Evolutionary conservation across 2,329 filamentous ascomycete genomes (phyloP).

Genomic region (Microcera coccophila): DNA sequence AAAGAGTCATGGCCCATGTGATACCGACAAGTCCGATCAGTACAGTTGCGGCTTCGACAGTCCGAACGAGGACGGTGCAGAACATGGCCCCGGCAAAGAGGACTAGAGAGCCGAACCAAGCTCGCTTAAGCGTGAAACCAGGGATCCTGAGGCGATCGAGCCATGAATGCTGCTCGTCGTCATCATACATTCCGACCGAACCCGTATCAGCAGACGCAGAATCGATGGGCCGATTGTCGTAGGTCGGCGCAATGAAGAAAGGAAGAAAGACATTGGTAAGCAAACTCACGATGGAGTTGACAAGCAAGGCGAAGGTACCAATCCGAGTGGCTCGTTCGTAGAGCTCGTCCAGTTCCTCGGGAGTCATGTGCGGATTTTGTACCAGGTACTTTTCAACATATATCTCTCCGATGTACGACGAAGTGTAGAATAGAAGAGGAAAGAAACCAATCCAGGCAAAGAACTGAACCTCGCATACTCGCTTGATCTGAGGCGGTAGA

Average conservation of each 20-base stretch:
- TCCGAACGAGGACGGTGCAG: conserved; percentile 73
- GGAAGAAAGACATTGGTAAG: conserved; percentile 77
- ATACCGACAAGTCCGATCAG: conserved; percentile 81
- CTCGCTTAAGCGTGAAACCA: conserved; percentile 78
- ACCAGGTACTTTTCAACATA: conserved; percentile 81
- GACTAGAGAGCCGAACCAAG: conserved; percentile 83
- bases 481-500: conserved; percentile 76
- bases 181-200: conserved; percentile 25
- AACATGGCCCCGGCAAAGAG: conserved; percentile 80
- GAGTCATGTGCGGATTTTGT: conserved; percentile 71
- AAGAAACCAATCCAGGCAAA: conserved; percentile 96
- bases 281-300: conserved; percentile 85
- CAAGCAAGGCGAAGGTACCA: conserved; percentile 82
- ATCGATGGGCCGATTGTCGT: conserved; percentile 46
- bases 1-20: conserved; percentile 87
- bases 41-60: conserved; percentile 66
- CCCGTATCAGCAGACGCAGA: conserved; percentile 31
- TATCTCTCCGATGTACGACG: conserved; percentile 88
- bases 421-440: conserved; percentile 91
- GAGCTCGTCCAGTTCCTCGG: conserved; percentile 69
- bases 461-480: conserved; percentile 78
- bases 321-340: conserved; percentile 84
- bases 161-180: conserved; percentile 36
- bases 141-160: conserved; percentile 68
- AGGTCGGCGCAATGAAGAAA: conserved; percentile 79